Percentiles rank a stretch among this genome's conserved stretches.
phyloP scores from a whole-genome alignment of 345 rosid genomes.

The Moringa oleifera region DNA sequence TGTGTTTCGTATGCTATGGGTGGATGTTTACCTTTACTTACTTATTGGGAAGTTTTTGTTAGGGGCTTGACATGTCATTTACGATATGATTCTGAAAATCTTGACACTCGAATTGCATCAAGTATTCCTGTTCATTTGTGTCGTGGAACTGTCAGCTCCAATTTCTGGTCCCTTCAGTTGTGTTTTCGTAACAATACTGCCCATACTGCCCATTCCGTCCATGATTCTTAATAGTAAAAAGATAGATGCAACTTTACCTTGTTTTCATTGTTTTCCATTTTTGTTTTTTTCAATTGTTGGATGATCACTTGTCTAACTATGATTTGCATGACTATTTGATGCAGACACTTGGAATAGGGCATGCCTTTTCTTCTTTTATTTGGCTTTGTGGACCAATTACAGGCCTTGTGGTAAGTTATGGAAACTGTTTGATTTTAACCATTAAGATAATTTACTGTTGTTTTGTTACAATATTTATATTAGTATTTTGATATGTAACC shows the following conservation, averaged over 20 bases:
- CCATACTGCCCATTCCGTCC: too few relatives aligned
- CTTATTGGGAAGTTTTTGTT: too few relatives aligned
- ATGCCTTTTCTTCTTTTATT: constrained; percentile 95
- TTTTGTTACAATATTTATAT: too few relatives aligned
- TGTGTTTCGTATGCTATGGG: background rate
- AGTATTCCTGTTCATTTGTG: too few relatives aligned
- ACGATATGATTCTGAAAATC: too few relatives aligned
- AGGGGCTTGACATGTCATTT: too few relatives aligned
- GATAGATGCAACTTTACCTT: background rate
- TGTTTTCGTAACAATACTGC: too few relatives aligned
- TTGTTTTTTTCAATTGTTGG: background rate
- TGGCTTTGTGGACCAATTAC: constrained; percentile 98
- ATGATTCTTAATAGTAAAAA: background rate
- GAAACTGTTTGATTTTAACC: background rate
- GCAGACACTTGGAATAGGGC: constrained; percentile 95
- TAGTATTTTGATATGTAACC: background rate
- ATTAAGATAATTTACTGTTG: background rate
- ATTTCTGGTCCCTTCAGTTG: too few relatives aligned
- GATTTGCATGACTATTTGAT: constrained; percentile 28
- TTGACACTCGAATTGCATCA: too few relatives aligned
- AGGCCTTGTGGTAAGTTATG: constrained; percentile 88
- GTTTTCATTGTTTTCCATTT: background rate
- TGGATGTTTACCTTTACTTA: background rate
- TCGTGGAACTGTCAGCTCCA: too few relatives aligned
- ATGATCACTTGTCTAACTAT: constrained; percentile 8